These are phyloP conservation scores for Cryphonectria naterciae DNA, from an alignment of 2,329 filamentous ascomycete species.

Conservation along the genomic window DNA sequence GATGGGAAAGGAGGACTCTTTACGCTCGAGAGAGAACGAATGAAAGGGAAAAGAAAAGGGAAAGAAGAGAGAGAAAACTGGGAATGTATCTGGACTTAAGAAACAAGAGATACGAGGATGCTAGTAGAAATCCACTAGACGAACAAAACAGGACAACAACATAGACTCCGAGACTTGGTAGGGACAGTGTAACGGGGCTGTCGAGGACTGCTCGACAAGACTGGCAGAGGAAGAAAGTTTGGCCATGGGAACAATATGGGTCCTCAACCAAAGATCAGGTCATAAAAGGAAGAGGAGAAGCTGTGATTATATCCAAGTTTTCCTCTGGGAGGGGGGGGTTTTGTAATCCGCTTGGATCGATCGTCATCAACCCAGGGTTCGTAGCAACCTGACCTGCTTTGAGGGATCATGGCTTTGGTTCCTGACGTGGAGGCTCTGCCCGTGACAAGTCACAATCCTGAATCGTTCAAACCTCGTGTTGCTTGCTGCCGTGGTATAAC, in stretches of 20 bases:
- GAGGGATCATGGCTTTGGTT: neutral
- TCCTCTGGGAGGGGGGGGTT: neutral
- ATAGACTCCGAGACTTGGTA: neutral
- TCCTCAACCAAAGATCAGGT: neutral
- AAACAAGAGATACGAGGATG: neutral
- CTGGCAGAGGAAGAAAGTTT: neutral
- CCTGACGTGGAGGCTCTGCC: neutral
- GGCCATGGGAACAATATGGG: neutral
- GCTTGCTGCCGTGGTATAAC: neutral
- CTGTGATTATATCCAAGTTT: slow-evolving; percentile 3
- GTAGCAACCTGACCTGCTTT: neutral
- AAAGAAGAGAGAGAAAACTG: neutral
- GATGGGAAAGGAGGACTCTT: neutral
- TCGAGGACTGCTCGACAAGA: slow-evolving; percentile 1
- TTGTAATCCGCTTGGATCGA: neutral
- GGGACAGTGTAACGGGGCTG: too few relatives aligned
- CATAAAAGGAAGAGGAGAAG: neutral
- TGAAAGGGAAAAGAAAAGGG: neutral
- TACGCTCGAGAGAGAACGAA: neutral
- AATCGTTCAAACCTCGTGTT: neutral
- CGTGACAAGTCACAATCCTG: neutral
- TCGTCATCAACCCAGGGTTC: neutral
- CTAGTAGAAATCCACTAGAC: neutral
- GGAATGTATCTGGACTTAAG: neutral
- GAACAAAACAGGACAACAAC: neutral